Evolutionary conservation across 441 rosid genomes (phyloP), one percentile per base, ranked within the genome.

Genomic region (Erodium trifolium): DNA sequence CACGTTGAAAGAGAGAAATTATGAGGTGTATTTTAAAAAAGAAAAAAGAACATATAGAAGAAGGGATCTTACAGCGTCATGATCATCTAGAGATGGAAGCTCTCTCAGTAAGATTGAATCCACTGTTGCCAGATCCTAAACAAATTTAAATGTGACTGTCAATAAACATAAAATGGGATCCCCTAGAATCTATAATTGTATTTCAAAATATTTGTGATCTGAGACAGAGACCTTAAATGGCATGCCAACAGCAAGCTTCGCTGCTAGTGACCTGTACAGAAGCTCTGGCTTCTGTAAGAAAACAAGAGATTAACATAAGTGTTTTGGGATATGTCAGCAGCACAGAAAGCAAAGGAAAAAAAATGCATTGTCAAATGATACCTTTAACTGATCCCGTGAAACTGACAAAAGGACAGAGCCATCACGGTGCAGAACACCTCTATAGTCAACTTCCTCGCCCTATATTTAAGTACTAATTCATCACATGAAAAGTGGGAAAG

Each of bases 361-460:
- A 23, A 23, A 23, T 23, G 27, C 27, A 23, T 2, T 23, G 27
- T 23, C 27, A 23, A 37, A 72, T 27, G 14, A 45, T 71, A 91
- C 98, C 87, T 91, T 91, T 64, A 93, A 79, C 73, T 89, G 93
- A 81, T 93, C 86, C 73, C 85, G 70, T 73, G 93, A 82, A 77
- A 91, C 82, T 2, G 95, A 84, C 96, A 89, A 86, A 16, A 93
- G 84, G 73, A 93, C 98, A 18, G 98, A 93, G 68, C 98, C 98
- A 82, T 93, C 97, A 69, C 98, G 96, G 79, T 93, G 97, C 82
- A 91, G 85, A 68, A 76, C 95, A 59, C 93, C 91, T 81, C 98
- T 89, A 76, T 83, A 93, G 81, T 93, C 98, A 63, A 91, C 98
- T 78, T 89, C 95, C 78, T 93, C 97, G 65, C 93, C 95, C 98